Evolutionary conservation across 106 monocot species (phyloP).

Genomic region (Narthecium ossifragum): DNA sequence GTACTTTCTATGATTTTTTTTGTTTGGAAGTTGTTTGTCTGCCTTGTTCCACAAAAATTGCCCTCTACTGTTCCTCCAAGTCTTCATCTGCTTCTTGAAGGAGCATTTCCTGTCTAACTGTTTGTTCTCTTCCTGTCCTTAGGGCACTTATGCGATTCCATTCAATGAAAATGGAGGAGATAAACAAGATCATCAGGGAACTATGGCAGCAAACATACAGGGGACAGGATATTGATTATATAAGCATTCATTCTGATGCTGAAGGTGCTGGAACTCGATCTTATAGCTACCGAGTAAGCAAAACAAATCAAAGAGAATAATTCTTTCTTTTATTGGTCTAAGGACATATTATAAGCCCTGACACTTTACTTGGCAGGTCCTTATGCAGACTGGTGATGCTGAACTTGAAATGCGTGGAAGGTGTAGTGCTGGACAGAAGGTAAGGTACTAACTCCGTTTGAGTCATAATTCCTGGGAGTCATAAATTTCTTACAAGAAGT

Average conservation of each 20-base stretch:
- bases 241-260: constrained; percentile 92
- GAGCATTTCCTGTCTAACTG: neutral
- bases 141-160: constrained; percentile 99
- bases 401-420: constrained; percentile 99
- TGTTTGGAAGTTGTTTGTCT: neutral
- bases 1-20: no score
- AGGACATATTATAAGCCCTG: neutral
- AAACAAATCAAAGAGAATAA: no score
- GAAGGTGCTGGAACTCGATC: constrained; percentile 91
- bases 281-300: constrained; percentile 86
- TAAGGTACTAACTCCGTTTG: constrained; percentile 13
- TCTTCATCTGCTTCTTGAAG: neutral
- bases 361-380: constrained; percentile 38
- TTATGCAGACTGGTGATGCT: constrained; percentile 98
- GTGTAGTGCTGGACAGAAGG: constrained; percentile 99
- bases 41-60: neutral
- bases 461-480: no score
- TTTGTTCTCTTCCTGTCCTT: constrained; percentile 1
- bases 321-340: neutral
- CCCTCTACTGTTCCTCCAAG: neutral
- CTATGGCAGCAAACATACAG: constrained; percentile 99
- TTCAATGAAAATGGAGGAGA: constrained; percentile 99
- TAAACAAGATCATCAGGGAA: constrained; percentile 96
- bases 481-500: no score
- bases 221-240: constrained; percentile 98